Evolutionary conservation across 257 asterid genomes (phyloP).

Genomic region (Rhazya stricta): DNA sequence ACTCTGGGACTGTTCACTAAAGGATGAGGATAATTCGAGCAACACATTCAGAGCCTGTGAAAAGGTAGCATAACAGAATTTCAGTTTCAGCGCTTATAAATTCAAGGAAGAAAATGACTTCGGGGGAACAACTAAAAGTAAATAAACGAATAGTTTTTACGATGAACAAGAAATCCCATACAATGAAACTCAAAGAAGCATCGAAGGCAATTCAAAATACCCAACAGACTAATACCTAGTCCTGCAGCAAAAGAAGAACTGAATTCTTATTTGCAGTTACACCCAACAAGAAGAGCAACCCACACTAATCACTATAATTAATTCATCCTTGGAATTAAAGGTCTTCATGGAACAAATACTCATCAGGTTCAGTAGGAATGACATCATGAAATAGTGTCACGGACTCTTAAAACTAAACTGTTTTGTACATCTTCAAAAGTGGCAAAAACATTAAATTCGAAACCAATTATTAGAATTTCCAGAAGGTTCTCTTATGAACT

Average conservation of each 20-base stretch:
- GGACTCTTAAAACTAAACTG: background rate
- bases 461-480: background rate
- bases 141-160: no score
- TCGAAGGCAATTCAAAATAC: background rate
- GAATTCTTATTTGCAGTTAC: background rate
- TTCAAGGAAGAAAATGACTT: background rate
- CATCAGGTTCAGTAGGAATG: background rate
- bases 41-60: constrained; percentile 72
- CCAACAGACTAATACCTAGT: background rate
- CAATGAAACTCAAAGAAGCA: background rate
- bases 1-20: constrained; percentile 33
- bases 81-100: background rate
- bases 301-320: background rate
- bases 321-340: background rate
- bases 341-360: background rate
- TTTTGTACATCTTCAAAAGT: background rate
- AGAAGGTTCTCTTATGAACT: background rate
- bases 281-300: background rate
- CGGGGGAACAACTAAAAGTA: background rate
- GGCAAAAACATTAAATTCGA: background rate
- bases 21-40: constrained; percentile 67
- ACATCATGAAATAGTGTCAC: background rate
- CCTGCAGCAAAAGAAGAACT: background rate
- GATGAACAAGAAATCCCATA: no score
- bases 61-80: constrained; percentile 12